These are phyloP conservation scores for Stevia rebaudiana DNA, from an alignment of 140 eudicot species.

Conservation along the genomic window DNA sequence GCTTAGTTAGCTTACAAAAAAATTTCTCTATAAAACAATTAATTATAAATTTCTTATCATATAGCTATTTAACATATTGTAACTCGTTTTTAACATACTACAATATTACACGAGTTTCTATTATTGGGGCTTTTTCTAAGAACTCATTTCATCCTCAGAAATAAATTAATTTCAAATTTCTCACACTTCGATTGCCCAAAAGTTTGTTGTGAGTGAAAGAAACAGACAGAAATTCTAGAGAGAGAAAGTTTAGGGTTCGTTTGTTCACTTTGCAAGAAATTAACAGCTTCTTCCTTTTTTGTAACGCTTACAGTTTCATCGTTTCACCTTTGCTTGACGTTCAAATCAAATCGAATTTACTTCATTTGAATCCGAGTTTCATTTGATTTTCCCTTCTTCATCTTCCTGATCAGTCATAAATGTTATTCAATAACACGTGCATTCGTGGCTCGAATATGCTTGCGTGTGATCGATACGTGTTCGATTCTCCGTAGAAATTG, in stretches of 20 bases:
- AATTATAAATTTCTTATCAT: too few relatives aligned
- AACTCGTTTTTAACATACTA: too few relatives aligned
- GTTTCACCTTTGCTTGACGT: constrained; percentile 29
- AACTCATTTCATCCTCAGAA: too few relatives aligned
- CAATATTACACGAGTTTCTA: too few relatives aligned
- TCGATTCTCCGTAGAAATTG: constrained; percentile 1
- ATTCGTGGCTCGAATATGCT: constrained; percentile 8
- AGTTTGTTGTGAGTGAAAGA: too few relatives aligned
- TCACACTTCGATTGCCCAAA: constrained; percentile 9
- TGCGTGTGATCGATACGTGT: background rate
- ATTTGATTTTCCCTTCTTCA: constrained; percentile 5
- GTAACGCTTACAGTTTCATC: constrained; percentile 26
- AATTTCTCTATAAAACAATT: too few relatives aligned
- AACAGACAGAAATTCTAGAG: constrained; percentile 17
- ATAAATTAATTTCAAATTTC: too few relatives aligned
- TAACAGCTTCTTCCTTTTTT: constrained; percentile 16
- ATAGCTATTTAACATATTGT: too few relatives aligned
- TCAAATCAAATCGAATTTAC: constrained; percentile 6
- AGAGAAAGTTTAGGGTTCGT: constrained; percentile 34
- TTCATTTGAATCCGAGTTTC: constrained; percentile 9
- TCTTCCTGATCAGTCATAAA: background rate
- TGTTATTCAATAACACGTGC: constrained; percentile 23
- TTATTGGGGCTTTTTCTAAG: too few relatives aligned
- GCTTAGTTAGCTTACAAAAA: too few relatives aligned
- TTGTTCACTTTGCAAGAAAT: constrained; percentile 18